Percentiles rank a stretch among this genome's conserved stretches.
These are phyloP conservation scores for Ploettnerulaceae sp. DNA, from an alignment of 2,329 filamentous ascomycete species.

Conservation along the genomic window DNA sequence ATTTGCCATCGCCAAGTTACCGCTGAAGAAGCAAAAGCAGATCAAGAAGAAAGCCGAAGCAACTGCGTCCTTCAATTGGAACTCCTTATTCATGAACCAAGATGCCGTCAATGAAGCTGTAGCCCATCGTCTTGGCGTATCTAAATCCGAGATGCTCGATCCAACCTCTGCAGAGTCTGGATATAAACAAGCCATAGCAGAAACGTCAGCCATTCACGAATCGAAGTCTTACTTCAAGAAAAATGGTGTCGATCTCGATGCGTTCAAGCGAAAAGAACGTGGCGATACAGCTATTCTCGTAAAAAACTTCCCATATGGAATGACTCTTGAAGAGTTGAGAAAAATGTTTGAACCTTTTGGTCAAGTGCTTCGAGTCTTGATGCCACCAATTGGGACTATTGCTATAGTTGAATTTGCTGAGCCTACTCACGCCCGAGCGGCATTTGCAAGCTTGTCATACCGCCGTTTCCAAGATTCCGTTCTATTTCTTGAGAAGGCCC, in stretches of 20 bases:
- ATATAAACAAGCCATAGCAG: constrained; percentile 93
- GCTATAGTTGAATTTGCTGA: constrained; percentile 87
- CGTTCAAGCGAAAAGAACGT: constrained; percentile 79
- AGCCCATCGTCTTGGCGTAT: constrained; percentile 78
- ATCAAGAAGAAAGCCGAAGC: constrained; percentile 82
- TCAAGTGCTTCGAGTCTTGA: constrained; percentile 72
- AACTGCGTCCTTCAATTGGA: constrained; percentile 87
- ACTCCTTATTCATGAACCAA: constrained; percentile 98
- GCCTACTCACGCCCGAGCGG: constrained; percentile 71
- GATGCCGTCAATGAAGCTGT: constrained; percentile 91
- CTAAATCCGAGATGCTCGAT: constrained; percentile 87
- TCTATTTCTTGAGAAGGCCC: constrained; percentile 89
- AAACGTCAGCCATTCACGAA: constrained; percentile 94
- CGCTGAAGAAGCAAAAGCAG: constrained; percentile 89
- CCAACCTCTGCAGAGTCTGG: constrained; percentile 93
- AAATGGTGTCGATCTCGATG: constrained; percentile 86
- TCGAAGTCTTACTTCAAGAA: constrained; percentile 86
- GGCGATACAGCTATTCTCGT: constrained; percentile 85
- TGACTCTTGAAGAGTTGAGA: constrained; percentile 50
- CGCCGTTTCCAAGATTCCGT: constrained; percentile 86
- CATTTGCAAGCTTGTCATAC: constrained; percentile 82
- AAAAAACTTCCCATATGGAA: constrained; percentile 83
- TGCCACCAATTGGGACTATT: constrained; percentile 90
- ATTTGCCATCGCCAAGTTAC: constrained; percentile 82
- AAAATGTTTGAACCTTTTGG: constrained; percentile 59